Conservation (phyloP, 106 monocot species). For the Ottelia alismoides region DNA sequence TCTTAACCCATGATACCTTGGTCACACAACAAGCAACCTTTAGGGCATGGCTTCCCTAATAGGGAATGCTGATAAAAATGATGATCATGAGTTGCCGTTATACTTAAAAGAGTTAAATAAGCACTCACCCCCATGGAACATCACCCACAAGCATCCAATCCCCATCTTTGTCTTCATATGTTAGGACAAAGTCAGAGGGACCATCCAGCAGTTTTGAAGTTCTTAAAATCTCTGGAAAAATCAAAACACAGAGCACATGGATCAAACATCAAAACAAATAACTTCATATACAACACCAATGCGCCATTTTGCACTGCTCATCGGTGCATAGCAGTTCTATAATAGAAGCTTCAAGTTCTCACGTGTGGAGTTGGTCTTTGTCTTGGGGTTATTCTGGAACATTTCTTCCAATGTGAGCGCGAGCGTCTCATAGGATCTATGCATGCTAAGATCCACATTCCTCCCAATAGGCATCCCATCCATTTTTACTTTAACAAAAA, state of each 20-base stretch:
- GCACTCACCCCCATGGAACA: constrained; percentile 15
- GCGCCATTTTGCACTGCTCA: too few species aligned
- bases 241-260: not conserved
- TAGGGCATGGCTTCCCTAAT: too few species aligned
- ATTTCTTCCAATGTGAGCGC: constrained; percentile 49
- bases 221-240: constrained; percentile 1
- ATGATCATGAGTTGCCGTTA: too few species aligned
- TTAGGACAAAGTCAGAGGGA: constrained; percentile 13
- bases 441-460: constrained; percentile 61
- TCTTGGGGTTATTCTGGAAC: constrained; percentile 34
- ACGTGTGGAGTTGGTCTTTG: not conserved
- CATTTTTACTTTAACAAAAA: constrained; percentile 80
- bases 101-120: too few species aligned
- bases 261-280: too few species aligned
- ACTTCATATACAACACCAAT: too few species aligned
- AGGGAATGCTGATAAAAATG: too few species aligned
- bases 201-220: constrained; percentile 7
- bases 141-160: constrained; percentile 24
- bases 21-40: too few species aligned
- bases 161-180: constrained; percentile 18
- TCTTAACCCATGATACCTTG: too few species aligned
- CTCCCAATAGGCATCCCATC: constrained; percentile 85
- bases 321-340: too few species aligned
- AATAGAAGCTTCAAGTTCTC: too few species aligned
- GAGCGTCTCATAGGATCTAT: constrained; percentile 50